Evolutionary conservation across 331 rosid genomes (phyloP).

Genomic region (Phaseolus coccineus): DNA sequence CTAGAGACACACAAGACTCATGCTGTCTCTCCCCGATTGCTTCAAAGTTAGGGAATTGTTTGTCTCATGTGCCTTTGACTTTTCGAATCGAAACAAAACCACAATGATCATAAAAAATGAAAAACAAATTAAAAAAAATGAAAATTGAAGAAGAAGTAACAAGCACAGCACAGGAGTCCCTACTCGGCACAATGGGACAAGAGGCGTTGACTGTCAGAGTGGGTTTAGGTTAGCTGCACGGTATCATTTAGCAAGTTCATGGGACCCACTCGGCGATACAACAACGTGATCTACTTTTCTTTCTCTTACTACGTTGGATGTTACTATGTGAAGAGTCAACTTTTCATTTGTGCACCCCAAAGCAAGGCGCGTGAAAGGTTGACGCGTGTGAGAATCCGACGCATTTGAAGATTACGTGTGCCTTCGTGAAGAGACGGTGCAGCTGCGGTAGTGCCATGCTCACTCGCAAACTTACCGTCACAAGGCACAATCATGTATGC

Average conservation of each 20-base stretch:
- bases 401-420: slow-evolving; percentile 46
- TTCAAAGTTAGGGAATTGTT: slow-evolving; percentile 68
- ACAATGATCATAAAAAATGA: background rate
- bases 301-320: background rate
- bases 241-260: slow-evolving; percentile 54
- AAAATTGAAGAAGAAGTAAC: background rate
- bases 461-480: background rate
- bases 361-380: background rate
- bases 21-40: slow-evolving; percentile 48
- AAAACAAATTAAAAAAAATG: background rate
- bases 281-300: background rate
- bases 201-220: slow-evolving; percentile 60
- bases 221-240: slow-evolving; percentile 53
- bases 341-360: slow-evolving; percentile 40
- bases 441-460: background rate
- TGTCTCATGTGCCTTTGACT: slow-evolving; percentile 75
- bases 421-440: background rate
- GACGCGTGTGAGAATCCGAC: slow-evolving; percentile 15
- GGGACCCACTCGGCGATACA: slow-evolving; percentile 2
- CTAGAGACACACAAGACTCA: slow-evolving; percentile 25
- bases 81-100: slow-evolving; percentile 43
- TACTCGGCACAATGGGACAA: slow-evolving; percentile 46
- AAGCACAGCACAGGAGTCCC: slow-evolving; percentile 34
- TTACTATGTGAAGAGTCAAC: slow-evolving; percentile 56
- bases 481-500: background rate